phyloP scores from a whole-genome alignment of 495 filamentous ascomycete genomes.

The Tetracladium marchalianum region DNA sequence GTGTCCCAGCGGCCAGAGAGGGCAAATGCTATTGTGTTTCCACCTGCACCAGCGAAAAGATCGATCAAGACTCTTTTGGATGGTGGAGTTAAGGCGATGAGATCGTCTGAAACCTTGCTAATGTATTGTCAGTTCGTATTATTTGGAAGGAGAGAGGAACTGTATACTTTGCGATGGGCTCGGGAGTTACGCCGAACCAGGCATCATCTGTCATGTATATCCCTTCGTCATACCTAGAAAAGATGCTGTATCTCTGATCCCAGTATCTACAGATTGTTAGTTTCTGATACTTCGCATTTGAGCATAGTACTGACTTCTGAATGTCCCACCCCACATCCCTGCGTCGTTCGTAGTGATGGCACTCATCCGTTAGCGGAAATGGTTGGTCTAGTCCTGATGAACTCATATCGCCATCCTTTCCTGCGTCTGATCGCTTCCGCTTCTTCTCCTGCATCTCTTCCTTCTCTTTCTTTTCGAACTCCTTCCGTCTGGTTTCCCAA shows the following conservation, averaged over 20 bases:
- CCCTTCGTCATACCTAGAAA: conserved; percentile 70
- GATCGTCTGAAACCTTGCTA: conserved; percentile 72
- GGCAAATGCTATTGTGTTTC: conserved; percentile 93
- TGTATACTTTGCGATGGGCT: conserved; percentile 71
- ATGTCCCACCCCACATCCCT: conserved; percentile 63
- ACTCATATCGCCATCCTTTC: too few species aligned
- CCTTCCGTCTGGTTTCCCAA: too few species aligned
- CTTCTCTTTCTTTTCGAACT: too few species aligned
- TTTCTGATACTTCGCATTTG: neutral
- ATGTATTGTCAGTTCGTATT: conserved; percentile 4
- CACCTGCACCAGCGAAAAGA: conserved; percentile 82
- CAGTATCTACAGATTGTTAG: conserved; percentile 57
- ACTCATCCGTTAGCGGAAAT: conserved; percentile 34
- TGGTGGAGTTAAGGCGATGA: conserved; percentile 34
- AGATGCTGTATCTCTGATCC: conserved; percentile 75
- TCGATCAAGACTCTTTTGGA: conserved; percentile 62
- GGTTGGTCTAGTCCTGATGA: neutral
- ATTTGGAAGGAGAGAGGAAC: neutral
- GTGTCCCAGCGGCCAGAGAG: conserved; percentile 62
- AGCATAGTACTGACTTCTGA: conserved; percentile 47
- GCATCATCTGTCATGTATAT: conserved; percentile 84
- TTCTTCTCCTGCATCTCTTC: too few species aligned
- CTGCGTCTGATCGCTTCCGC: too few species aligned
- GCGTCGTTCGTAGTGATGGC: conserved; percentile 55
- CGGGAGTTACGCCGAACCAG: conserved; percentile 95